Evolutionary conservation across 345 rosid species (phyloP).

Genomic region (Pistacia vera): DNA sequence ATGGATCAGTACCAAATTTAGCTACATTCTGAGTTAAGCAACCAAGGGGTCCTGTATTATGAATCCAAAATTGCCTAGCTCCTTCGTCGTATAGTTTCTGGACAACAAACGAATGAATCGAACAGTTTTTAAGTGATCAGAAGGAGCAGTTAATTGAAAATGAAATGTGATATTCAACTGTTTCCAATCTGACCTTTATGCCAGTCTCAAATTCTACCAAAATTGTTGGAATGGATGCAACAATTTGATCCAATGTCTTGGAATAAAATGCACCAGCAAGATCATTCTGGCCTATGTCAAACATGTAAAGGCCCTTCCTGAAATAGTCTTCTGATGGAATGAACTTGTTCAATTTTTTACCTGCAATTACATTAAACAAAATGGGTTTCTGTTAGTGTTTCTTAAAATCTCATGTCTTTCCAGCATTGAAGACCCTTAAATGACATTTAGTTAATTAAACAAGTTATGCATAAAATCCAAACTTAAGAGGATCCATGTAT

Average conservation of each 20-base stretch:
- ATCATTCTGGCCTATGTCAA: constrained; percentile 97
- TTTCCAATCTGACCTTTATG: constrained; percentile 49
- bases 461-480: not conserved
- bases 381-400: not conserved
- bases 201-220: constrained; percentile 75
- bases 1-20: constrained; percentile 77
- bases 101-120: constrained; percentile 7
- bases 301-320: constrained; percentile 72
- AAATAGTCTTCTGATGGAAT: constrained; percentile 72
- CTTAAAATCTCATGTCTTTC: no score
- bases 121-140: not conserved
- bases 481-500: not conserved
- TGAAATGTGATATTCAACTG: not conserved
- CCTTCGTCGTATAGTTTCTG: constrained; percentile 84
- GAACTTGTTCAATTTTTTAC: constrained; percentile 52
- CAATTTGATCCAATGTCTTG: constrained; percentile 74
- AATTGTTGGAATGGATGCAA: constrained; percentile 71
- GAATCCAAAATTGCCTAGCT: constrained; percentile 89
- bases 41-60: constrained; percentile 95
- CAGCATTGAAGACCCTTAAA: no score
- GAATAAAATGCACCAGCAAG: constrained; percentile 96
- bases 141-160: no score
- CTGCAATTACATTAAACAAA: constrained; percentile 33
- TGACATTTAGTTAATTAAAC: not conserved
- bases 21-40: constrained; percentile 91